Conservation (phyloP, 345 rosid species). For the Balakata baccata region DNA sequence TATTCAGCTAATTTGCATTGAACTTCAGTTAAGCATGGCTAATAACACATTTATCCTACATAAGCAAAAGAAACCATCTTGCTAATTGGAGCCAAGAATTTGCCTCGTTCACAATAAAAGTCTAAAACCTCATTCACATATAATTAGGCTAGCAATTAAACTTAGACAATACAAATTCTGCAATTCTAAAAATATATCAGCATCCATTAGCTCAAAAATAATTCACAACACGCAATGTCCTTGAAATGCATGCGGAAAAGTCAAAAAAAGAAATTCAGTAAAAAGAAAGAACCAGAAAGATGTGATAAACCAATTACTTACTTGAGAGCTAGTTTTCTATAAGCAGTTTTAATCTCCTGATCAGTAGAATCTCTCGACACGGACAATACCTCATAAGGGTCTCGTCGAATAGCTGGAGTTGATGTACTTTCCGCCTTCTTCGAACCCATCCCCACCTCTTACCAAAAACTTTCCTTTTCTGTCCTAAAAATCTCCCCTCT, state of each 20-base stretch:
- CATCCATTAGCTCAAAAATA: slow-evolving; percentile 10
- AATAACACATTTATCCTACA: background rate
- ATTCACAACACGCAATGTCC: background rate
- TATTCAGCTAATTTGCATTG: background rate
- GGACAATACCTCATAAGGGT: slow-evolving; percentile 87
- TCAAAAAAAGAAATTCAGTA: background rate
- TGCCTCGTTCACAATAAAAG: background rate
- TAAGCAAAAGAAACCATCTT: background rate
- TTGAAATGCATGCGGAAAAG: background rate
- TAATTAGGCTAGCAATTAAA: slow-evolving; percentile 10
- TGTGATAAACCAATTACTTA: slow-evolving; percentile 29
- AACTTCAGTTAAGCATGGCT: background rate
- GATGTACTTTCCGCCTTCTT: slow-evolving; percentile 64
- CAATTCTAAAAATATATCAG: background rate
- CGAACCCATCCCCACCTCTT: slow-evolving; percentile 23
- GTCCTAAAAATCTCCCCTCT: background rate
- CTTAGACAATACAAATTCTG: background rate
- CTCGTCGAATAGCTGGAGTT: slow-evolving; percentile 59
- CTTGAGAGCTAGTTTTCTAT: slow-evolving; percentile 96
- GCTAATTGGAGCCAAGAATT: too few relatives aligned
- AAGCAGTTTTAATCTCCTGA: slow-evolving; percentile 94
- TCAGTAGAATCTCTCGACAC: slow-evolving; percentile 84
- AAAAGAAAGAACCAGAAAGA: background rate
- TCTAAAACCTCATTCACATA: slow-evolving; percentile 6
- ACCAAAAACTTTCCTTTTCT: background rate